Percentiles rank a stretch among this genome's conserved stretches.
Evolutionary conservation across 768 basidiomycete genomes (phyloP).

Genomic region (Nevesoporus exiguus): DNA sequence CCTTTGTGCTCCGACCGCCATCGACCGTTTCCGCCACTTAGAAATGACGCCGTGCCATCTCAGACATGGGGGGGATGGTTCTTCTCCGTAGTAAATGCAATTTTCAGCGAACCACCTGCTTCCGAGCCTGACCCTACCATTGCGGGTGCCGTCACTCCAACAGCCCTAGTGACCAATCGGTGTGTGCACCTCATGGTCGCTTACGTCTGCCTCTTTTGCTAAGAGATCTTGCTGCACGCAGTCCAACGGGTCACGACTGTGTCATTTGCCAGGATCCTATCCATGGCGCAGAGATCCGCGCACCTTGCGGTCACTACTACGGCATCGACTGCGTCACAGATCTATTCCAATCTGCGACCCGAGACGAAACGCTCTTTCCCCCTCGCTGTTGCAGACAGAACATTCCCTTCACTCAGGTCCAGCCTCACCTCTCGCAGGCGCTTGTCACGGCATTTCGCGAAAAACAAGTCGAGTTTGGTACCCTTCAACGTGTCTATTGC

Average conservation of each 20-base stretch:
- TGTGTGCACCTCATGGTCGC: not conserved
- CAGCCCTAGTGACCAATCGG: slow-evolving; percentile 9
- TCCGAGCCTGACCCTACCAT: not conserved
- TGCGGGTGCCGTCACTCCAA: not conserved
- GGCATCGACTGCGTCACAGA: slow-evolving; percentile 32
- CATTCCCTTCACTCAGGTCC: slow-evolving; percentile 30
- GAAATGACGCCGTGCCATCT: not conserved
- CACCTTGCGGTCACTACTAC: slow-evolving; percentile 36
- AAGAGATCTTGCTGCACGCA: not conserved
- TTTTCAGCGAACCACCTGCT: not conserved
- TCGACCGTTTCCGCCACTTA: not conserved
- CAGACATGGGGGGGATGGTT: slow-evolving; percentile 24
- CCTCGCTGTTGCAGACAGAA: slow-evolving; percentile 37
- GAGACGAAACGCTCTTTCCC: slow-evolving; percentile 40
- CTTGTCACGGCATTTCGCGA: not conserved
- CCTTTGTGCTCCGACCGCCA: not conserved
- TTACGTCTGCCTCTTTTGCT: not conserved
- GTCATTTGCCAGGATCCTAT: slow-evolving; percentile 37
- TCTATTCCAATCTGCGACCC: slow-evolving; percentile 34
- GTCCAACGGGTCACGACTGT: slow-evolving; percentile 31
- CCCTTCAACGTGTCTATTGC: not conserved
- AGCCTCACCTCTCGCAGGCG: not conserved
- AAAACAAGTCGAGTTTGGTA: not conserved
- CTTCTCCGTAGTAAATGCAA: slow-evolving; percentile 7
- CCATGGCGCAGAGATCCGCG: slow-evolving; percentile 21